Evolutionary conservation across 2,329 filamentous ascomycete genomes (phyloP), one percentile per base, ranked within the genome.

Genomic region (Epichloe amarillans): DNA sequence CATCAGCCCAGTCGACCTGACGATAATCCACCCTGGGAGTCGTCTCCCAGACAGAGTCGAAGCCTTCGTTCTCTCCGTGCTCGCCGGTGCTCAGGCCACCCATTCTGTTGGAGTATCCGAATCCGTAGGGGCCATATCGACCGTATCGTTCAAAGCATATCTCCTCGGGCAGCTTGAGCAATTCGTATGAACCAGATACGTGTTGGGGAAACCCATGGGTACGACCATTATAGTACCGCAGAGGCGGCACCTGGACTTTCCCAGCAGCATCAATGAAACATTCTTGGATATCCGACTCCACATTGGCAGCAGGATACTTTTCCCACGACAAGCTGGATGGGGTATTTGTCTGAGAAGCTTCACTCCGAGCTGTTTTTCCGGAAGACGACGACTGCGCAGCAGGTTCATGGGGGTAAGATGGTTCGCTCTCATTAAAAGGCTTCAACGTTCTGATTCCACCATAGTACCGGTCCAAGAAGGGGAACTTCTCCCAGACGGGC

Each of bases 121-220:
- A 80, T 0, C 91, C 91, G 59, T 98, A 98, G 0, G 91, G 86
- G 0, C 88, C 90, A 33, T 93, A 79, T 55, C 89, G 79, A 3
- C 91, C 91, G 63, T 87, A 95, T 2, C 93, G 79, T 58, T 98
- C 93, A 62, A 95, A 96, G 69, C 93, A 98, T 45, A 96, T 79
- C 60, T 95, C 84, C 57, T 94, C 80, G 17, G 85, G 80, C 37
- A 97, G 71, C 0, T 82, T 84, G 12, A 97, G 68, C 40, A 91
- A 66, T 10, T 89, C 81, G 60, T 95, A 90, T 0, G 88, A 95
- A n/a, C 93, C 93, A 61, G 91, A 78, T 2, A 87, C 79, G 52
- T 88, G 79, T 46, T 93, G 80, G 0, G 93, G 93, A 64, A 95
- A 94, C 1, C 90, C 91, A 52, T 79, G 75, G 0, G 89, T 86